Evolutionary conservation across 495 filamentous ascomycete genomes (phyloP).

Genomic region (Neurospora sublineolata): DNA sequence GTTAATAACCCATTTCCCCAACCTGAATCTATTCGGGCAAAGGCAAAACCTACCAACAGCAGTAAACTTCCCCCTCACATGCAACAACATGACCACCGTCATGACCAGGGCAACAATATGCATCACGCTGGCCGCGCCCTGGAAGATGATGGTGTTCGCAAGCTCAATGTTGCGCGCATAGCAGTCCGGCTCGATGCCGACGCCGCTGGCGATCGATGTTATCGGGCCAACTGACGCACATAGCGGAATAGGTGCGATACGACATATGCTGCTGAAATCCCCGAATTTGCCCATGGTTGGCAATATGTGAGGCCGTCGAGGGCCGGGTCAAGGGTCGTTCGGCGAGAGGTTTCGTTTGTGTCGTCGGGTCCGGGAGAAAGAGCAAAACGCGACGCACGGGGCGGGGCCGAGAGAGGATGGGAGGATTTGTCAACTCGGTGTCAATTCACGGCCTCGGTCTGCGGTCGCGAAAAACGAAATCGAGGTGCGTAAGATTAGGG

Average conservation of each 20-base stretch:
- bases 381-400: background rate
- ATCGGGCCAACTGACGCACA: slow-evolving; percentile 68
- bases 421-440: background rate
- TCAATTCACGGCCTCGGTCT: background rate
- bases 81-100: slow-evolving; percentile 93
- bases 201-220: slow-evolving; percentile 49
- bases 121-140: slow-evolving; percentile 80
- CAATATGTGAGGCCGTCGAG: slow-evolving; percentile 4
- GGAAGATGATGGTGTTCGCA: slow-evolving; percentile 96
- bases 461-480: background rate
- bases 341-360: background rate
- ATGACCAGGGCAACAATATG: slow-evolving; percentile 87
- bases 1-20: slow-evolving; percentile 1
- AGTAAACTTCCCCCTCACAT: slow-evolving; percentile 95
- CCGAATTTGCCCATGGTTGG: slow-evolving; percentile 69
- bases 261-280: slow-evolving; percentile 78
- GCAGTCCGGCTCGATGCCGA: slow-evolving; percentile 80
- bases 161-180: slow-evolving; percentile 91
- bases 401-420: background rate
- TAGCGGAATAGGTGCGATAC: slow-evolving; percentile 71
- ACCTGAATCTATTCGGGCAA: background rate
- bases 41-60: slow-evolving; percentile 72
- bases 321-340: background rate
- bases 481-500: background rate
- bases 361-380: background rate